Evolutionary conservation across 2,329 filamentous ascomycete species (phyloP), one percentile per base, ranked within the genome.

Genomic region (Fusarium ramigenum): DNA sequence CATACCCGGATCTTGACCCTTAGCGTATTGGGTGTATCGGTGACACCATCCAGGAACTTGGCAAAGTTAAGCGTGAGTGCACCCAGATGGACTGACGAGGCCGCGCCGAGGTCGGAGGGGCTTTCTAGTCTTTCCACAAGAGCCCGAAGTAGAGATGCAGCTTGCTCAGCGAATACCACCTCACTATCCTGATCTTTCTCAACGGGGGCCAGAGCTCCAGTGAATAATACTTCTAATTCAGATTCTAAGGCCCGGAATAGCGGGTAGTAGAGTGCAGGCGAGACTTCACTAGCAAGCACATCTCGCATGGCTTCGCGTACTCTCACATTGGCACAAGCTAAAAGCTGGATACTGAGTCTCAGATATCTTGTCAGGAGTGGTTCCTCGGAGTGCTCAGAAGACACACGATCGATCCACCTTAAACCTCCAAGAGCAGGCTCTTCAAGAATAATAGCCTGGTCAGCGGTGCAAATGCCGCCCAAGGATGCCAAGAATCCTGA

Each of bases 1-100:
- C 91, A 93, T 44, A 92, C 89, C 74, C 91, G 90, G 76, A 92
- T 92, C 78, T 92, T 93, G 49, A 92, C 90, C 60, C 90, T 85
- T 21, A 92, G 78, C 25, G 86, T 88, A 72, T 85, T 88, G 14
- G 85, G 80, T 18, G 85, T 88, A 66, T 92, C 90, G 7, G 85
- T 78, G 14, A 89, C 81, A 9, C 87, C 86, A 70, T 92, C 89
- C 44, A 93, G 80, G 70, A 92, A 93, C 71, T 90, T 92, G 39
- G 90, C 90, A 78, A 93, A 91, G 77, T 88, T 91, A 44, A 93
- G 83, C 2, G 90, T 88, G 44, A 93, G 82, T 7, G 87, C 86
- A 19, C 90, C 90, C 15, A 93, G 86, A 70, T 92, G 89, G 36
- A 93, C 85, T 5, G 89, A 89, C 16, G 90, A 88, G 10, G 90